Evolutionary conservation across 129 eudicot species (phyloP).

Genomic region (Mikania micrantha): DNA sequence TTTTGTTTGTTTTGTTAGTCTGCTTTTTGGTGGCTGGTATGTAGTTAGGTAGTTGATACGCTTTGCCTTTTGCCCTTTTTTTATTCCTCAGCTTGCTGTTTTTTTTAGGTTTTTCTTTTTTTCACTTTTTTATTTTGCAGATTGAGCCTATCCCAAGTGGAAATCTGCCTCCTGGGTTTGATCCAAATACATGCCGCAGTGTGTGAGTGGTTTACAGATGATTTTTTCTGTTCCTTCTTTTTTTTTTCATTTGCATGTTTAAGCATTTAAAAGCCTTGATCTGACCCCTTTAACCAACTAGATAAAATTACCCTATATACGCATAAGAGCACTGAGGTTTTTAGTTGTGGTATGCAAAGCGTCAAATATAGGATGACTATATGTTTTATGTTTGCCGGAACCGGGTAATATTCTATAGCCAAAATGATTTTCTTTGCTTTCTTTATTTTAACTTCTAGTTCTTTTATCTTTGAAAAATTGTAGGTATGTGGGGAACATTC

Average conservation of each 20-base stretch:
- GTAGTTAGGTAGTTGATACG: constrained; percentile 9
- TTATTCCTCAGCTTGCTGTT: neutral
- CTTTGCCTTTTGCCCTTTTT: constrained; percentile 1
- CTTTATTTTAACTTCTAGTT: constrained; percentile 31
- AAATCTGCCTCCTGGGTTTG: constrained; percentile 99
- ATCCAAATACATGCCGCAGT: constrained; percentile 98
- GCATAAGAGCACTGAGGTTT: neutral
- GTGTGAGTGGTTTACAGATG: constrained; percentile 75
- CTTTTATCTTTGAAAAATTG: constrained; percentile 45
- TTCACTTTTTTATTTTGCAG: constrained; percentile 62
- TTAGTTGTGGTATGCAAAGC: constrained; percentile 9
- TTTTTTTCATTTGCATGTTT: constrained; percentile 18
- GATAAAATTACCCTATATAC: too few species aligned
- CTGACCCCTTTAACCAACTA: neutral
- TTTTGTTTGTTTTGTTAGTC: constrained; percentile 2
- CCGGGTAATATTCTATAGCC: constrained; percentile 1
- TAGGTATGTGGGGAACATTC: constrained; percentile 93
- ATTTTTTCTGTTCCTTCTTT: constrained; percentile 15
- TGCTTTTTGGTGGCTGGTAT: constrained; percentile 18
- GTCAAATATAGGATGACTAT: constrained; percentile 24
- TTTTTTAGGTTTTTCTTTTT: constrained; percentile 19
- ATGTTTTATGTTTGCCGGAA: constrained; percentile 11
- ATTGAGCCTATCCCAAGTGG: constrained; percentile 98
- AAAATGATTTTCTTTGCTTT: constrained; percentile 7
- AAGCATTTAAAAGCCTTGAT: constrained; percentile 20